A percentile compares a stretch with the other conserved stretches of the same genome.
Evolutionary conservation across 139 green algal species (phyloP).

Genomic region (Picochlorum sp.): DNA sequence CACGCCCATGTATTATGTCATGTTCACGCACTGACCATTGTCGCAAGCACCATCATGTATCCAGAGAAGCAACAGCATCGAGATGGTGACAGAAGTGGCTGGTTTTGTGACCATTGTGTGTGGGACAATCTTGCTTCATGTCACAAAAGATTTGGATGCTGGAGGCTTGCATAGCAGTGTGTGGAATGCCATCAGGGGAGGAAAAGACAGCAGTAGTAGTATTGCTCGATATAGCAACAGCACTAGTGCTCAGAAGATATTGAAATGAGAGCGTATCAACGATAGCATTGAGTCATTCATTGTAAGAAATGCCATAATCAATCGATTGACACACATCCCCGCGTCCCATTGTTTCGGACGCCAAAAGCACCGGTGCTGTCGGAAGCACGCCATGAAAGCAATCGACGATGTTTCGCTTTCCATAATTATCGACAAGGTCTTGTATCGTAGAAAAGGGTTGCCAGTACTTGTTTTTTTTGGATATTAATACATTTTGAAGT

Average conservation of each 20-base stretch:
- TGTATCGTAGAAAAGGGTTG: too few relatives aligned
- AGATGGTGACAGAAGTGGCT: slow-evolving; percentile 68
- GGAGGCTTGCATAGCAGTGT: background rate
- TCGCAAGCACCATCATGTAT: slow-evolving; percentile 68
- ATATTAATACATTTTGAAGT: too few relatives aligned
- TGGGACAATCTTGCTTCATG: slow-evolving; percentile 89
- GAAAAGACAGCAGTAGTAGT: background rate
- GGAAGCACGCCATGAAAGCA: too few relatives aligned
- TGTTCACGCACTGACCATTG: slow-evolving; percentile 93
- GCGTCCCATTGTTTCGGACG: too few relatives aligned
- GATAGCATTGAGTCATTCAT: too few relatives aligned
- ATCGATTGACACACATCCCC: too few relatives aligned
- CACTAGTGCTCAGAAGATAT: background rate
- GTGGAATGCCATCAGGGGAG: background rate
- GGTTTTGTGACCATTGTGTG: slow-evolving; percentile 93
- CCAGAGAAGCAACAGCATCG: slow-evolving; percentile 53
- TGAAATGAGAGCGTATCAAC: too few relatives aligned
- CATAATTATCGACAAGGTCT: too few relatives aligned
- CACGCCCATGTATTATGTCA: slow-evolving; percentile 96
- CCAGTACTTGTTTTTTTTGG: too few relatives aligned
- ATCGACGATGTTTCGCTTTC: too few relatives aligned
- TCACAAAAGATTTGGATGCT: slow-evolving; percentile 73
- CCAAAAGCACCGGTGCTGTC: too few relatives aligned
- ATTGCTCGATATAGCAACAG: background rate
- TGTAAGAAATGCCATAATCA: too few relatives aligned